Base-by-base conservation (phyloP, 768 basidiomycete genomes). In the Rickenella mellea region DNA sequence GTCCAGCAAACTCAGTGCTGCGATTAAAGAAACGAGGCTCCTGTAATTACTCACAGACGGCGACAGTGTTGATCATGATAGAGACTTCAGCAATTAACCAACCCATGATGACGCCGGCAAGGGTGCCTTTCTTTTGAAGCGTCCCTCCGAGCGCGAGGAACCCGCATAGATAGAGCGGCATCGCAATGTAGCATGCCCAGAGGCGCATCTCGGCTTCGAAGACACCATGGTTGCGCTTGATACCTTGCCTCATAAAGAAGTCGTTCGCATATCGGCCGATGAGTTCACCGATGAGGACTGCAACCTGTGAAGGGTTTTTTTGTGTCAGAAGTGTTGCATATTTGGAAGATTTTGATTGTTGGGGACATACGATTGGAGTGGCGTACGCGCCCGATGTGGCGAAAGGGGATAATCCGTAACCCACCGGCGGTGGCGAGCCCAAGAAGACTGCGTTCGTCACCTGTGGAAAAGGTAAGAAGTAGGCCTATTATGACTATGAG, bases 401-500 rank as follows among this genome's bases (percentile, higher is more conserved):
- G 40, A 65, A 69, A 42, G 62, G 64, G 24, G 58, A 64, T 50
- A 74, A 72, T 1, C 70, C 76, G 47, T 65, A 80, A 1, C 73
- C 66, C 8, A 68, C 48, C 0, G 77, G 76, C 1, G 63, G 63
- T 0, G 76, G 75, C 3, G 61, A 61, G 5, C 76, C 77, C 1
- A 82, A 58, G 61, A 83, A 83, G 1, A 81, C 76, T 0, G 73
- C 76, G 45, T 75, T 78, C 2, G 80, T 85, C 14, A 77, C 74
- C 73, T 80, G 41, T 27, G 41, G 43, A 17, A 44, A 48, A n/a
- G 43, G 9, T 42, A 15, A 12, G n/a, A 9, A 7, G 7, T 12
- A 24, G 27, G 17, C 25, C 19, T 10, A 30, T 4, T 26, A 17
- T 15, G 17, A 11, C 21, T 29, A 12, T 14, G 11, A 30, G 36